These are phyloP conservation scores for Salix dunnii DNA, from an alignment of 345 rosid genomes.

Conservation along the genomic window DNA sequence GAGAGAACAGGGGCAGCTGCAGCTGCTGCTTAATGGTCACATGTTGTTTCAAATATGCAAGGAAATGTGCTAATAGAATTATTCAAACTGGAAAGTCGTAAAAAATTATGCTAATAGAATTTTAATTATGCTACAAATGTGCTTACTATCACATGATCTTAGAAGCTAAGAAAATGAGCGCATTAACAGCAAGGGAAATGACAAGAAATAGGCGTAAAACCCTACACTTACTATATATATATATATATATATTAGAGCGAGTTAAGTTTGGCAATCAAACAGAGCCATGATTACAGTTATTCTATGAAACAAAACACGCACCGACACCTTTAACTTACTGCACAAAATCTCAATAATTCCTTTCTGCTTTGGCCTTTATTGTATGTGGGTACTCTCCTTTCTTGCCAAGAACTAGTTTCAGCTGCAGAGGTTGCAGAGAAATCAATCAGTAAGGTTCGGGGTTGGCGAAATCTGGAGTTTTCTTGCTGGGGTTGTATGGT, in stretches of 20 bases:
- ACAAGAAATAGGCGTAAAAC: neutral
- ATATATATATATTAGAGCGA: neutral
- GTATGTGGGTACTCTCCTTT: neutral
- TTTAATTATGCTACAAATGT: constrained; percentile 15
- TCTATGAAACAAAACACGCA: constrained; percentile 1
- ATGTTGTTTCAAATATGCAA: too few species aligned
- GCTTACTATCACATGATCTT: neutral
- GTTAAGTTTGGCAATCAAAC: constrained; percentile 3
- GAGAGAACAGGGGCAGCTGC: too few species aligned
- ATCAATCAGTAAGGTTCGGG: constrained; percentile 30
- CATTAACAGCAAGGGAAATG: neutral
- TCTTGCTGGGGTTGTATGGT: constrained; percentile 49
- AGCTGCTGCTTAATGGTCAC: too few species aligned
- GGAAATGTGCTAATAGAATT: too few species aligned
- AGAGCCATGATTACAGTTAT: constrained; percentile 7
- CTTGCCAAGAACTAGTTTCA: neutral
- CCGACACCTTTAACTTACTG: constrained; percentile 16
- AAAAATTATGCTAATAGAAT: too few species aligned
- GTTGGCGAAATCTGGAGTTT: constrained; percentile 34
- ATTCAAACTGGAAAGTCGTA: too few species aligned
- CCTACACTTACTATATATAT: constrained; percentile 9
- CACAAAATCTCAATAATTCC: constrained; percentile 10
- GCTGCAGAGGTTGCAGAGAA: constrained; percentile 25
- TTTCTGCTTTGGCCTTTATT: constrained; percentile 4
- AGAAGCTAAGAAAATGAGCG: neutral